phyloP scores from a whole-genome alignment of 352 stramenopile genomes.

The Pythium coloratum region DNA sequence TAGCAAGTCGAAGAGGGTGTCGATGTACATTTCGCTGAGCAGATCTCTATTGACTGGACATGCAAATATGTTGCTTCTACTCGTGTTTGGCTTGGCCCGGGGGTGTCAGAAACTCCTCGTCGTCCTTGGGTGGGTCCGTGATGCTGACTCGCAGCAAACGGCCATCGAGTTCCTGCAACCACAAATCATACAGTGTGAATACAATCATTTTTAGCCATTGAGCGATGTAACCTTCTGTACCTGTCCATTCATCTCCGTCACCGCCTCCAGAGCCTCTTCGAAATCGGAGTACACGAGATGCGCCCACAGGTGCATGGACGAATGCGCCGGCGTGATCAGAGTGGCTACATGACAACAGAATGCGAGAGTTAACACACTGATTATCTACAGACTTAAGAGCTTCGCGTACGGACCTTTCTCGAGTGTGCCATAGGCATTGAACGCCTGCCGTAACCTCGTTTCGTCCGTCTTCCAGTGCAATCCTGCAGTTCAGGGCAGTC shows the following conservation, averaged over 20 bases:
- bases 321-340: conserved; percentile 58
- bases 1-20: background rate
- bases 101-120: conserved; percentile 8
- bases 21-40: background rate
- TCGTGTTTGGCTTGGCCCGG: background rate
- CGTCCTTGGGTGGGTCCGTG: conserved; percentile 45
- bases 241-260: conserved; percentile 81
- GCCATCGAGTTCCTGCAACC: conserved; percentile 60
- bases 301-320: conserved; percentile 62
- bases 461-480: conserved; percentile 86
- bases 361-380: background rate
- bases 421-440: conserved; percentile 51
- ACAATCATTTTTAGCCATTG: background rate
- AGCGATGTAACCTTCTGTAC: conserved; percentile 6
- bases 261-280: conserved; percentile 67
- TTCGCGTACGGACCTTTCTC: conserved; percentile 37
- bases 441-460: conserved; percentile 59
- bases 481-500: conserved; percentile 29
- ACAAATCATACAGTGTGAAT: background rate
- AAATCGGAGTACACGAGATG: conserved; percentile 64
- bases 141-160: conserved; percentile 78
- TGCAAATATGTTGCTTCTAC: background rate
- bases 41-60: background rate
- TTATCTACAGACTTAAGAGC: too few species aligned
- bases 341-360: conserved; percentile 25